These are phyloP conservation scores for Fusarium temperatum DNA, from an alignment of 2,329 filamentous ascomycete genomes.

Conservation along the genomic window DNA sequence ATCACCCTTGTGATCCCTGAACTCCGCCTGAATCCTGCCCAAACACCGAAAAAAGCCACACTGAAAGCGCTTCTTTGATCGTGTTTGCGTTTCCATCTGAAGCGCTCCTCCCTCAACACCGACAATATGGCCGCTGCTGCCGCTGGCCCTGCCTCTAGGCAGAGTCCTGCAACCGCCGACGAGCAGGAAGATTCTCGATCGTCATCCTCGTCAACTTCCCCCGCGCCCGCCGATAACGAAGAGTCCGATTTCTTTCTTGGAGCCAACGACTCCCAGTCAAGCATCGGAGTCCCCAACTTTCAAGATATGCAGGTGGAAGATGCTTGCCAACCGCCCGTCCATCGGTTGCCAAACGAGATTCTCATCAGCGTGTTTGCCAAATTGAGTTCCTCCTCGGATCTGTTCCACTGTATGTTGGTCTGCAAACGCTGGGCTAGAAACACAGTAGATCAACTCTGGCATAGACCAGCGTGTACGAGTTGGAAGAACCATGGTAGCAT, in stretches of 20 bases:
- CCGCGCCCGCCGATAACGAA: conserved; percentile 80
- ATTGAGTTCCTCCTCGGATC: conserved; percentile 77
- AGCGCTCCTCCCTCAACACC: conserved; percentile 13
- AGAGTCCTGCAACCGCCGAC: conserved; percentile 43
- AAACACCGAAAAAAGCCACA: conserved; percentile 14
- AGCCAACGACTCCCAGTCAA: conserved; percentile 93
- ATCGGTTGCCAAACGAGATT: conserved; percentile 89
- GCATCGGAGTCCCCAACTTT: conserved; percentile 81
- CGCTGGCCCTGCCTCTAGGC: conserved; percentile 26
- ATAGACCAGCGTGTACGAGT: conserved; percentile 88
- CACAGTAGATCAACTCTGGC: conserved; percentile 93
- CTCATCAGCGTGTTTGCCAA: conserved; percentile 92
- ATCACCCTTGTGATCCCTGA: conserved; percentile 31
- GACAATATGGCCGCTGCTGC: conserved; percentile 38
- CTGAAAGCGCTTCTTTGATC: neutral
- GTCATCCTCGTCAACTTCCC: conserved; percentile 78
- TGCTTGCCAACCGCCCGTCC: conserved; percentile 79
- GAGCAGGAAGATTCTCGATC: conserved; percentile 64
- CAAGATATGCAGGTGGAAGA: conserved; percentile 77
- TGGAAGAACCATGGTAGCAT: conserved; percentile 85
- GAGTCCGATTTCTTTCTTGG: conserved; percentile 93
- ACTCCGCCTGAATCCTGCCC: conserved; percentile 12
- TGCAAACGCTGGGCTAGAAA: conserved; percentile 94
- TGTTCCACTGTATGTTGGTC: conserved; percentile 91
- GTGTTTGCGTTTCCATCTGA: conserved; percentile 8